Base-by-base conservation (phyloP, 2,329 filamentous ascomycete species). In the Fusarium pilosicola region DNA sequence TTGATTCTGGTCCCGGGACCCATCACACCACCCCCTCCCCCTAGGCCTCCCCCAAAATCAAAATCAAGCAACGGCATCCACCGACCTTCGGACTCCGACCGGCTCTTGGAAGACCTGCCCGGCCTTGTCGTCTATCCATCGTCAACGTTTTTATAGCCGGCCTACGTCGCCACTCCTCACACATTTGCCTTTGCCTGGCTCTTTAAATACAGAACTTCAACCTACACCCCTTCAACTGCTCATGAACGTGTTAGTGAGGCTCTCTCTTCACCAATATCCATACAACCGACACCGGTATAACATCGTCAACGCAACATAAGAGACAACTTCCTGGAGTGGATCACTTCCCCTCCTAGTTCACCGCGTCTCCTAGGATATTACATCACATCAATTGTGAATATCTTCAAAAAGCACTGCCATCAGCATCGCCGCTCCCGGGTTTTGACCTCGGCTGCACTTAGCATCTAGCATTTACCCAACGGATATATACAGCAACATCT, bases 191-290 rank as follows among this genome's bases (percentile, higher is more conserved):
- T 41, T 28, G 20, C 46, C 60, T 32, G 38, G 28, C 39, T 65
- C 65, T 48, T 71, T 57, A 49, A 65, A 68, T 64, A 65, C 44
- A 38, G 64, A 18, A 39, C 41, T 68, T 61, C 58, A 65, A 71
- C 68, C 66, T 75, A 73, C 70, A 76, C 60, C 61, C 56, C 24
- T 61, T 49, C 52, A 63, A 41, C 73, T 66, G 68, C 76, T 74
- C 76, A 78, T 78, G 76, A 78, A 64, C 70, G 71, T 65, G 76
- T 71, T 78, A 78, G 62, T 78, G 70, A 78, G 66, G 76, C 69
- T 63, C 48, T 61, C 48, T 72, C 59, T 63, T 61, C 62, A 72
- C 28, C 68, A 51, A 59, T 34, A 34, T 34, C 14, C 63, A 48
- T 71, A 42, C 64, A 76, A 63, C 44, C 74, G 56, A 72, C 64